These are phyloP conservation scores for Penicillium sp. DNA, from an alignment of 2,329 filamentous ascomycete species.

Conservation along the genomic window DNA sequence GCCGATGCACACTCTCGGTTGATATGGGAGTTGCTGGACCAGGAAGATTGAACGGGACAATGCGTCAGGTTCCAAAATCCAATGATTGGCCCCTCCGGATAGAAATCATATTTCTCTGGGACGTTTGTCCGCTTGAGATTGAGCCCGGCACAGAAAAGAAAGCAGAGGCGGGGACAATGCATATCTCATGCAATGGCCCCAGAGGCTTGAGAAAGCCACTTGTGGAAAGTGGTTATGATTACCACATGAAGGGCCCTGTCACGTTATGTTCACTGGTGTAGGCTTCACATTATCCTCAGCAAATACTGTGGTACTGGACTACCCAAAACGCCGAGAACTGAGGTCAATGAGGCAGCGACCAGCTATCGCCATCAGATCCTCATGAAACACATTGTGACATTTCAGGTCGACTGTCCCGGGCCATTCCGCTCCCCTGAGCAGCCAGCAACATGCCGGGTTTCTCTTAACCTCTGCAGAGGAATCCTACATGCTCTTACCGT, in stretches of 20 bases:
- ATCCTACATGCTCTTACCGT: background rate
- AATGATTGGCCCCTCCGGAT: background rate
- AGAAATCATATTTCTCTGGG: background rate
- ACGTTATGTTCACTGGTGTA: no score
- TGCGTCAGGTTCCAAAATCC: background rate
- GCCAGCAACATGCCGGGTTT: background rate
- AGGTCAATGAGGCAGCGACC: background rate
- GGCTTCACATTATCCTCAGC: background rate
- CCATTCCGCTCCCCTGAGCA: background rate
- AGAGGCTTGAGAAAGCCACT: background rate
- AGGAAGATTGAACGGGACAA: constrained; percentile 24
- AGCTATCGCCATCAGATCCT: background rate
- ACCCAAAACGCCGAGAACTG: background rate
- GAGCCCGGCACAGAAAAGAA: background rate
- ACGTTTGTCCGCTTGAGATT: background rate
- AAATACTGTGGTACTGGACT: no score
- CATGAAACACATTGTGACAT: background rate
- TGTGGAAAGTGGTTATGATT: background rate
- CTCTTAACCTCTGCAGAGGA: background rate
- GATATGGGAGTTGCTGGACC: constrained; percentile 42
- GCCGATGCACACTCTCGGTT: constrained; percentile 30
- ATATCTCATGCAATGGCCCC: background rate
- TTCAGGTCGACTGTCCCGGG: background rate
- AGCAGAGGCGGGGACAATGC: background rate
- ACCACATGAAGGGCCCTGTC: background rate